Evolutionary conservation across 164 flowering plant species (phyloP), one percentile per base, ranked within the genome.

Genomic region (Aristolochia contorta): DNA sequence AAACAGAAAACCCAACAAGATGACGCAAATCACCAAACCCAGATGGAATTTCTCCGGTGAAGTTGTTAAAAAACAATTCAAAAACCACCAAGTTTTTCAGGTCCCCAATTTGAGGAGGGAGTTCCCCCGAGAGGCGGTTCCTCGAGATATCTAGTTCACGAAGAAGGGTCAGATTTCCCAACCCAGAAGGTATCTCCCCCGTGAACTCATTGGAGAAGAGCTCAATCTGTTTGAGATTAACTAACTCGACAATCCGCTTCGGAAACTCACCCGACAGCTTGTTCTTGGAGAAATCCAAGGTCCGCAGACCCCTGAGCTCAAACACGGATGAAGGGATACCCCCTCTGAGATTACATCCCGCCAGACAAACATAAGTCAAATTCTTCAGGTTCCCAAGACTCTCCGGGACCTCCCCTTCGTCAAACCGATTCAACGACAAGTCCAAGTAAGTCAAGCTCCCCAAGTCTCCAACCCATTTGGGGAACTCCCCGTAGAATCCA

Each of bases 131-230:
- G 69, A 93, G 66, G 30, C 66, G 77, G 68, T 93, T 93, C 16
- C 52, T 18, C 0, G 98, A 93, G n/a, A 89, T 63, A 70, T 93
- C 98, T 60, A 93, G 52, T 63, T 93, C 96, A 57, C 75, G 75
- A 67, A 93, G 69, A 53, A 63, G 78, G 18, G 71, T 77, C 37
- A 93, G 85, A 13, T 77, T 62, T 6, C 76, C 81, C 13, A 92
- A 54, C 72, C 75, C 96, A 0, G 59, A 45, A 2, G 98, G 97
- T 23, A 93, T 64, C 63, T 75, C 84, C n/a, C 98, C 98, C 0
- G 85, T 83, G 56, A 90, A 71, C 15, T 72, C 71, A 72, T 93
- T 90, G 1, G 0, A 1, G 56, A 24, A 93, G 6, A 90, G 81
- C 81, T 93, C 96, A 43, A 93, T 84, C 78, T 87, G 80, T 25